A percentile compares a stretch with the other conserved stretches of the same genome.
Evolutionary conservation across 2,329 filamentous ascomycete species (phyloP).

Genomic region (Metarhizium rileyi): DNA sequence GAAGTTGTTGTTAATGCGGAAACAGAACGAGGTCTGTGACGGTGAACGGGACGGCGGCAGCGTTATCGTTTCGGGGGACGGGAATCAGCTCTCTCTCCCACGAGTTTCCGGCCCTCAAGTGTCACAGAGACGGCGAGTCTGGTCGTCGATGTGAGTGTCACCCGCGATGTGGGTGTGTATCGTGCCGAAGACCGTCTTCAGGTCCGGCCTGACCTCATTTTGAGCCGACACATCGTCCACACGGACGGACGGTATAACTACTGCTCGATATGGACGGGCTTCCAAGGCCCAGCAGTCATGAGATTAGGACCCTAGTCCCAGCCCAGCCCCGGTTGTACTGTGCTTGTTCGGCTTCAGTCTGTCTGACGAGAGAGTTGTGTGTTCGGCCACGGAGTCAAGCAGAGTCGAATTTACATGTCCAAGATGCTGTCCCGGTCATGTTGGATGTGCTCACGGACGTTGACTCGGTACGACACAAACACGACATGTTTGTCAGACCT

Average conservation of each 20-base stretch:
- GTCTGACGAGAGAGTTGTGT: constrained; percentile 43
- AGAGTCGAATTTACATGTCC: constrained; percentile 47
- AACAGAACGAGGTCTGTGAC: constrained; percentile 51
- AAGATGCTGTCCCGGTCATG: constrained; percentile 30
- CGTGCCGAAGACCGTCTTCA: constrained; percentile 16
- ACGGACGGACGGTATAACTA: constrained; percentile 47
- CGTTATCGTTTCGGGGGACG: background rate
- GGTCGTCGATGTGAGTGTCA: constrained; percentile 14
- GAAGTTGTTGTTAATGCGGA: constrained; percentile 62
- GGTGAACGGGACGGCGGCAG: constrained; percentile 21
- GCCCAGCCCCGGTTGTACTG: constrained; percentile 64
- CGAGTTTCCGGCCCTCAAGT: constrained; percentile 8
- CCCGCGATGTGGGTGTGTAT: constrained; percentile 28
- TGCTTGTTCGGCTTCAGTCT: constrained; percentile 39
- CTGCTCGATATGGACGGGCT: constrained; percentile 53
- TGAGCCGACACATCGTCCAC: constrained; percentile 48
- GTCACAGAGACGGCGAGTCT: constrained; percentile 18
- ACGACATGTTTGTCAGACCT: constrained; percentile 53
- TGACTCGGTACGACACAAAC: constrained; percentile 49
- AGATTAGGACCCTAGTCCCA: constrained; percentile 63
- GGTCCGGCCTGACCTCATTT: constrained; percentile 23
- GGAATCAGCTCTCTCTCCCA: constrained; percentile 9
- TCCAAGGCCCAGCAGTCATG: constrained; percentile 57
- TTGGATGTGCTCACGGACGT: constrained; percentile 34
- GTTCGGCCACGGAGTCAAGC: constrained; percentile 42